Conservation (phyloP, 1,284 basidiomycete genomes). For the Sparassis latifolia region DNA sequence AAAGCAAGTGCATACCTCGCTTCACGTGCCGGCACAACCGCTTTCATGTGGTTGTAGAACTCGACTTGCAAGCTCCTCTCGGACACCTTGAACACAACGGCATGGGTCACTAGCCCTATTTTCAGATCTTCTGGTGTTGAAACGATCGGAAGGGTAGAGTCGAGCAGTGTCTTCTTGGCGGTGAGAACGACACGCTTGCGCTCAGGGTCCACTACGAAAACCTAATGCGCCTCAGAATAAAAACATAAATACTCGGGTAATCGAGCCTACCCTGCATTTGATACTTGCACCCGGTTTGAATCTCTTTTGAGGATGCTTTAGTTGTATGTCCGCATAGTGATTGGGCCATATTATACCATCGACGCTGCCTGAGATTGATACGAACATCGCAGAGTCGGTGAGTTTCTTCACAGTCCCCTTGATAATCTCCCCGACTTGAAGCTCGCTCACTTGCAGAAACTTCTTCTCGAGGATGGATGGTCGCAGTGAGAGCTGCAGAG, state of each 20-base stretch:
- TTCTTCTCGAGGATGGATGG: constrained; percentile 80
- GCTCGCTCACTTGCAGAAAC: constrained; percentile 83
- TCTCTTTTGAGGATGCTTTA: constrained; percentile 89
- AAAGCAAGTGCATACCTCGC: constrained; percentile 50
- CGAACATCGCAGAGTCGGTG: constrained; percentile 74
- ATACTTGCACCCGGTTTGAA: constrained; percentile 84
- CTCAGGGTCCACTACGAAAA: constrained; percentile 81
- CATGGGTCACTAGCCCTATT: constrained; percentile 74
- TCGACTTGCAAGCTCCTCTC: constrained; percentile 82
- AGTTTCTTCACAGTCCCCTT: constrained; percentile 84
- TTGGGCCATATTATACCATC: constrained; percentile 93
- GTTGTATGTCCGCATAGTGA: constrained; percentile 90
- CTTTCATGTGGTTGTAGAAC: constrained; percentile 88
- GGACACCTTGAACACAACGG: constrained; percentile 75
- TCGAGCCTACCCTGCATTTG: constrained; percentile 71
- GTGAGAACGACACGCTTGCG: constrained; percentile 84
- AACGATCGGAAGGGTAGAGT: constrained; percentile 72
- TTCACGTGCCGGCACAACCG: constrained; percentile 77
- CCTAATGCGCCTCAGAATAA: constrained; percentile 34
- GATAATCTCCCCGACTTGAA: constrained; percentile 78
- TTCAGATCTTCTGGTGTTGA: constrained; percentile 62
- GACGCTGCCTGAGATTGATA: constrained; percentile 79
- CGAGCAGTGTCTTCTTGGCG: constrained; percentile 87
- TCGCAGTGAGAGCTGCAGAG: constrained; percentile 83
- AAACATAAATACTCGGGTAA: constrained; percentile 1